Conservation (phyloP, 129 eudicot species). For the Kitagawia praeruptora region DNA sequence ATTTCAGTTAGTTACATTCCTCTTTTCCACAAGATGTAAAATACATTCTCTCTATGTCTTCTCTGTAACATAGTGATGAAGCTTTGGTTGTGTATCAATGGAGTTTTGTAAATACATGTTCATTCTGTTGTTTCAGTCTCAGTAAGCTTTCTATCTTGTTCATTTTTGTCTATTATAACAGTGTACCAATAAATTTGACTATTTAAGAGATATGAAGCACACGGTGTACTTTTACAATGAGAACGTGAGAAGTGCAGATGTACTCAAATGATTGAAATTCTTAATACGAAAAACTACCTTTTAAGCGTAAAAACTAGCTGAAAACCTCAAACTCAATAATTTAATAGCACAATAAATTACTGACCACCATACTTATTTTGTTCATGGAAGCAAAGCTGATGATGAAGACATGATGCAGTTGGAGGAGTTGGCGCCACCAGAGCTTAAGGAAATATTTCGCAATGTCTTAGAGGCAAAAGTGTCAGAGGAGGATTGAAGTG, state of each 20-base stretch:
- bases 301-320: background rate
- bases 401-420: background rate
- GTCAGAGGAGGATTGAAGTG: slow-evolving; percentile 14
- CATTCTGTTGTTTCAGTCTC: too few species aligned
- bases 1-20: too few species aligned
- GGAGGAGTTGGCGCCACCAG: slow-evolving; percentile 8
- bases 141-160: too few species aligned
- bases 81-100: too few species aligned
- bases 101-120: too few species aligned
- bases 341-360: background rate
- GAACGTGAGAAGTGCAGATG: background rate
- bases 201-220: background rate
- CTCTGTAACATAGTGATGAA: too few species aligned
- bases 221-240: background rate
- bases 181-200: background rate
- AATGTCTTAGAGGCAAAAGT: background rate
- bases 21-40: too few species aligned
- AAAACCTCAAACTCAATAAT: background rate
- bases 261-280: background rate
- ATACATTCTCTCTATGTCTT: too few species aligned
- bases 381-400: background rate
- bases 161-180: too few species aligned
- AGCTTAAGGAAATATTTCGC: slow-evolving; percentile 1
- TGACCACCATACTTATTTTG: background rate
- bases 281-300: too few species aligned